Conservation (phyloP, 2,329 filamentous ascomycete genomes). For the Tolypocladium endophyticum region DNA sequence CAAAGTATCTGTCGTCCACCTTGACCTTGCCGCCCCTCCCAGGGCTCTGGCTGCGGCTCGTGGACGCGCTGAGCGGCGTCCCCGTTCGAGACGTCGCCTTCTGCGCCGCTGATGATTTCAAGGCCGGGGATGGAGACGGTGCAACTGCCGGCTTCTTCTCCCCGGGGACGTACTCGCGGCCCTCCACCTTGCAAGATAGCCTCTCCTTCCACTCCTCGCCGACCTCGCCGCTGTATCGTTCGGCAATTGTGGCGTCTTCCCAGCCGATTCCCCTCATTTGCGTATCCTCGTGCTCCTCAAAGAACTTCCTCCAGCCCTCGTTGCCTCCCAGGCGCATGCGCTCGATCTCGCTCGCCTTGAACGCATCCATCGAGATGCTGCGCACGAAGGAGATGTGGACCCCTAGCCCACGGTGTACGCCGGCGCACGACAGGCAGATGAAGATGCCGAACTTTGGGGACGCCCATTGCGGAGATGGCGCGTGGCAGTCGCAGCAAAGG, state of each 20-base stretch:
- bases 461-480: slow-evolving; percentile 96
- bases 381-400: slow-evolving; percentile 98
- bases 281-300: slow-evolving; percentile 60
- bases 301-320: slow-evolving; percentile 77
- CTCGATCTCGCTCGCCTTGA: slow-evolving; percentile 85
- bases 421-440: slow-evolving; percentile 93
- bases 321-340: slow-evolving; percentile 93
- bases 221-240: slow-evolving; percentile 79
- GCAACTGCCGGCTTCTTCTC: slow-evolving; percentile 40
- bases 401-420: slow-evolving; percentile 85
- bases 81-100: slow-evolving; percentile 26
- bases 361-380: slow-evolving; percentile 96
- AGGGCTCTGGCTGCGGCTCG: slow-evolving; percentile 29
- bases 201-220: slow-evolving; percentile 95
- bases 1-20: slow-evolving; percentile 84
- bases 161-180: slow-evolving; percentile 70
- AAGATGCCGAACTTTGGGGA: slow-evolving; percentile 96
- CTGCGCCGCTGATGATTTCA: slow-evolving; percentile 21
- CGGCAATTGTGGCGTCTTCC: slow-evolving; percentile 81
- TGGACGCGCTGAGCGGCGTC: slow-evolving; percentile 29
- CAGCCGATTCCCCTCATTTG: slow-evolving; percentile 60
- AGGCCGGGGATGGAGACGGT: slow-evolving; percentile 13
- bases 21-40: slow-evolving; percentile 38
- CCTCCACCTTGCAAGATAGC: slow-evolving; percentile 78
- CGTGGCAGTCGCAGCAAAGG: slow-evolving; percentile 87